Evolutionary conservation across 2,329 filamentous ascomycete species (phyloP).

Genomic region (Trichoderma koningiopsis): DNA sequence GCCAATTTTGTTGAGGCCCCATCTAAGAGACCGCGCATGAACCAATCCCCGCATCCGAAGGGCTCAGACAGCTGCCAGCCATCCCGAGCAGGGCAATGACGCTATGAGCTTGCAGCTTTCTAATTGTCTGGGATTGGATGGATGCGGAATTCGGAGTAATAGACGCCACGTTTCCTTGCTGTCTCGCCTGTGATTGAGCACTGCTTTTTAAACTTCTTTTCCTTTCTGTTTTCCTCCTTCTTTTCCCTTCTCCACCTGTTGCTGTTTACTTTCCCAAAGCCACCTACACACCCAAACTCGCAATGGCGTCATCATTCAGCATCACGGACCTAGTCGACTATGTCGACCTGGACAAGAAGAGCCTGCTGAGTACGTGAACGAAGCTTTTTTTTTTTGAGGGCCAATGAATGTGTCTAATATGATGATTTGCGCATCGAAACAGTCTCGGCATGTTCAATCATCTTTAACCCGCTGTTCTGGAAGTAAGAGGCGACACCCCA

Average conservation of each 20-base stretch:
- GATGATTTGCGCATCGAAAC: constrained; percentile 8
- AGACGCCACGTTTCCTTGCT: constrained; percentile 18
- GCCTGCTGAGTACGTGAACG: constrained; percentile 61
- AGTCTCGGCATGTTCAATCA: constrained; percentile 82
- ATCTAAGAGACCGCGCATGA: constrained; percentile 10
- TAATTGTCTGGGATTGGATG: neutral
- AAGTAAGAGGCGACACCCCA: constrained; percentile 67
- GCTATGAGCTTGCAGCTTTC: constrained; percentile 6
- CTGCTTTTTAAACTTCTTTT: too few relatives aligned
- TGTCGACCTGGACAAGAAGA: constrained; percentile 68
- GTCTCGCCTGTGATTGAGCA: neutral
- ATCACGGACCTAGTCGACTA: constrained; percentile 57
- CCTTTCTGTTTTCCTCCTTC: neutral
- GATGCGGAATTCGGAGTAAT: neutral
- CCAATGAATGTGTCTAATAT: constrained; percentile 15
- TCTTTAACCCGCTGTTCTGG: constrained; percentile 99
- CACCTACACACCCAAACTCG: neutral
- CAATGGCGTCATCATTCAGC: constrained; percentile 40
- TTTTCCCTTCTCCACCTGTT: neutral
- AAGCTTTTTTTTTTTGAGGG: neutral
- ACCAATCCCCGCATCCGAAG: constrained; percentile 24
- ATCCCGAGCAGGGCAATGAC: constrained; percentile 17
- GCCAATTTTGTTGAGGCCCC: constrained; percentile 29
- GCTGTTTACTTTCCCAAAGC: neutral
- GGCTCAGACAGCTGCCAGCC: neutral